Evolutionary conservation across 805 yeast species (phyloP).

Genomic region (Candida maris): DNA sequence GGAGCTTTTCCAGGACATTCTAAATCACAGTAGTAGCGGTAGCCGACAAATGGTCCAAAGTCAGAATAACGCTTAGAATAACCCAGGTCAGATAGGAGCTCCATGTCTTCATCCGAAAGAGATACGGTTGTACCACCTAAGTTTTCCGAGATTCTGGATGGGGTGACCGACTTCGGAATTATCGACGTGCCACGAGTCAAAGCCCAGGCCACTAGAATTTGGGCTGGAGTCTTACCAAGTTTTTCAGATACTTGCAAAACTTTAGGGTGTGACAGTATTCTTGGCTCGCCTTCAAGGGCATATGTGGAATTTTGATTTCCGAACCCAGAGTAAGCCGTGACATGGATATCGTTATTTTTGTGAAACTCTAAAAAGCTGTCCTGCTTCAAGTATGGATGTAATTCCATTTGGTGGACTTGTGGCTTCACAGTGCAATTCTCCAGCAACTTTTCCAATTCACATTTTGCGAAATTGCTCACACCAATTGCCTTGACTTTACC

Average conservation of each 20-base stretch:
- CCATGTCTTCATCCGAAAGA: conserved; percentile 35
- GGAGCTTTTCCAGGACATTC: conserved; percentile 33
- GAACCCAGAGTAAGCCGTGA: conserved; percentile 76
- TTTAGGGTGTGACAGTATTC: conserved; percentile 39
- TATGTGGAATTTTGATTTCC: conserved; percentile 55
- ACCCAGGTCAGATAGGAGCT: conserved; percentile 27
- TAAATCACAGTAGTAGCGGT: conserved; percentile 30
- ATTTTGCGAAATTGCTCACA: conserved; percentile 68
- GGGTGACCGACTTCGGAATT: conserved; percentile 44
- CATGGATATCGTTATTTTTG: conserved; percentile 44
- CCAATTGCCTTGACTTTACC: conserved; percentile 68
- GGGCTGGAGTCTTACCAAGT: conserved; percentile 41
- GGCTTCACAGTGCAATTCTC: conserved; percentile 44
- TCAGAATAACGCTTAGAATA: conserved; percentile 30
- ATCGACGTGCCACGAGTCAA: conserved; percentile 50
- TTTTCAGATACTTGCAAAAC: conserved; percentile 43
- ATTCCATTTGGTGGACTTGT: conserved; percentile 62
- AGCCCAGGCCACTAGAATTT: conserved; percentile 54
- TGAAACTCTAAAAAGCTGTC: conserved; percentile 50
- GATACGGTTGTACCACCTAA: conserved; percentile 27
- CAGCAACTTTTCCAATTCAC: conserved; percentile 51
- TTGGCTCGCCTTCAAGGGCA: conserved; percentile 39
- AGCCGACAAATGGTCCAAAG: conserved; percentile 32
- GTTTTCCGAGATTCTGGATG: conserved; percentile 37
- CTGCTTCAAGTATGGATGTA: conserved; percentile 69